phyloP scores from a whole-genome alignment of 306 rosid genomes.

The Geum urbanum region DNA sequence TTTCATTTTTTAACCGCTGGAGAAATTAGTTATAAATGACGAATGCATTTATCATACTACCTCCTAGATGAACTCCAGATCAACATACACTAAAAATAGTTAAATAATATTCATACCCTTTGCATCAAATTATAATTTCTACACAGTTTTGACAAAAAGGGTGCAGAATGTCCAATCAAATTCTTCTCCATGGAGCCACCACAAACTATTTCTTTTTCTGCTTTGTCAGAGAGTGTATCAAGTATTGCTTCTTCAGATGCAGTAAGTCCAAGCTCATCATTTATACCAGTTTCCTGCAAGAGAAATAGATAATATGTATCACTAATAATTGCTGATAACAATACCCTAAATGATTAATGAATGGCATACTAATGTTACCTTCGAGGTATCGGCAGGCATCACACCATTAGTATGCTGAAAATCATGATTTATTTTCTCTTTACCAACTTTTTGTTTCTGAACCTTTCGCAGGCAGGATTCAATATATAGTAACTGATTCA shows the following conservation, averaged over 20 bases:
- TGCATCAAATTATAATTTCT: constrained; percentile 81
- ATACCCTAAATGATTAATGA: neutral
- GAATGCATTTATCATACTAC: neutral
- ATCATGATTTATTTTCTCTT: constrained; percentile 49
- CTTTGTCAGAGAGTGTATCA: constrained; percentile 75
- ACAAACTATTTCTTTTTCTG: constrained; percentile 83
- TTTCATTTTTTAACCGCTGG: no score
- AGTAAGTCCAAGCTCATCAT: constrained; percentile 83
- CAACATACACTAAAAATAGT: neutral
- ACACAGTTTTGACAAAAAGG: constrained; percentile 80
- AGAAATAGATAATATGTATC: neutral
- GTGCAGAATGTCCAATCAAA: constrained; percentile 71
- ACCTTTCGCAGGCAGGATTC: constrained; percentile 84
- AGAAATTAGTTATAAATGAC: neutral
- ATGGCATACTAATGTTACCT: constrained; percentile 39
- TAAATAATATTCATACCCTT: constrained; percentile 44
- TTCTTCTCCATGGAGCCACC: constrained; percentile 58
- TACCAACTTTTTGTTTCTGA: constrained; percentile 63
- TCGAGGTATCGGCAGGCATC: constrained; percentile 37
- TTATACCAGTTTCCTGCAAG: constrained; percentile 70
- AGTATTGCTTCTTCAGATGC: constrained; percentile 91
- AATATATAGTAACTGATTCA: constrained; percentile 83
- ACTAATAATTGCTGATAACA: neutral
- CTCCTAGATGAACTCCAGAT: neutral
- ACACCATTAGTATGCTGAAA: constrained; percentile 44